Evolutionary conservation across 2,329 filamentous ascomycete species (phyloP).

Genomic region (Diaporthe aspalathi): DNA sequence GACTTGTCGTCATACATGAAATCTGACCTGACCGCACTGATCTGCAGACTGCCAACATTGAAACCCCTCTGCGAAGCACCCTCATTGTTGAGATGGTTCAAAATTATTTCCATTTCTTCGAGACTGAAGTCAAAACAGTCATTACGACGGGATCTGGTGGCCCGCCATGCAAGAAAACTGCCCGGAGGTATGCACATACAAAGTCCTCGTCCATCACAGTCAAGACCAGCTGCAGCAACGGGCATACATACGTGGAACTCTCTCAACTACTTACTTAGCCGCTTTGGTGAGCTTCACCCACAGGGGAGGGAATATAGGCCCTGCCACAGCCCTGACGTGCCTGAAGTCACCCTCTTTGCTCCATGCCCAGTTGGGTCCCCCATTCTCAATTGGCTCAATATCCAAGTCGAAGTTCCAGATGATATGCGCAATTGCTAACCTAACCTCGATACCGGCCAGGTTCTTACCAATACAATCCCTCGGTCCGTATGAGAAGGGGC

Average conservation of each 20-base stretch:
- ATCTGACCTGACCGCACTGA: too few relatives aligned
- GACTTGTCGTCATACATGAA: too few relatives aligned
- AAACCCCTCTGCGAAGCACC: too few relatives aligned
- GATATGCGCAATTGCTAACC: conserved; percentile 8
- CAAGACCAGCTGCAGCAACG: too few relatives aligned
- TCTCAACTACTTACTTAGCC: background rate
- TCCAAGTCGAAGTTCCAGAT: conserved; percentile 20
- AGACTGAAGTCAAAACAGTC: too few relatives aligned
- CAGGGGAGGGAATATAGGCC: background rate
- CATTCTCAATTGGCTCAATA: background rate
- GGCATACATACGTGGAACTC: background rate
- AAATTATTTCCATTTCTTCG: too few relatives aligned
- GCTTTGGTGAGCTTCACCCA: conserved; percentile 8
- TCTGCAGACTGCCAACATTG: too few relatives aligned
- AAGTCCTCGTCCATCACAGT: too few relatives aligned
- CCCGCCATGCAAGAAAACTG: too few relatives aligned
- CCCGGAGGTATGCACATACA: too few relatives aligned
- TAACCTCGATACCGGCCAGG: background rate
- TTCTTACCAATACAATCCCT: conserved; percentile 17
- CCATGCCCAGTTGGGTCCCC: conserved; percentile 10
- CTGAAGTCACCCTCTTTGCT: conserved; percentile 3
- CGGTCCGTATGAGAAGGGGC: conserved; percentile 1
- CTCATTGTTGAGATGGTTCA: too few relatives aligned
- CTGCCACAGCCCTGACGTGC: conserved; percentile 15
- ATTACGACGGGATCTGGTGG: too few relatives aligned